Evolutionary conservation across 1,139 yeast genomes (phyloP).

Genomic region (Magnusiomyces tetraspermus): DNA sequence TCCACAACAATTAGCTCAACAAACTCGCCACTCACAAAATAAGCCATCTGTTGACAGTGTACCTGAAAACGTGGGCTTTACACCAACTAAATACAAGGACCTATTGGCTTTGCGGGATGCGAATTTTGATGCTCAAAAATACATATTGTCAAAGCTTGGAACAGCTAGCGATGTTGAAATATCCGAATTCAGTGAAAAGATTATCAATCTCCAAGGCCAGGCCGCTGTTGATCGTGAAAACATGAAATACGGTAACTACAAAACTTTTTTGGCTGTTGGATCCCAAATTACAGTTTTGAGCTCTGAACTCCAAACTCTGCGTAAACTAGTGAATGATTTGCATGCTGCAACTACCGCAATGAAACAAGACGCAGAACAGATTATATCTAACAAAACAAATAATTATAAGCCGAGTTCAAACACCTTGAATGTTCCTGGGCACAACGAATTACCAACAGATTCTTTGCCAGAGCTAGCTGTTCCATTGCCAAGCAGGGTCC

Average conservation of each 20-base stretch:
- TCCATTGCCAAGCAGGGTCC: no score
- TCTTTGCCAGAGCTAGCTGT: no score
- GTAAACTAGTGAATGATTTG: conserved; percentile 52
- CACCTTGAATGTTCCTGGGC: not conserved
- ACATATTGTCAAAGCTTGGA: conserved; percentile 46
- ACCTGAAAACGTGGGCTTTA: not conserved
- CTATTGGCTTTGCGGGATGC: not conserved
- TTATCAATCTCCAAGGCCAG: conserved; percentile 44
- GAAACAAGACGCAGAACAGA: conserved; percentile 52
- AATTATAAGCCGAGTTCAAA: not conserved
- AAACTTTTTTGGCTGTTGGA: conserved; percentile 60
- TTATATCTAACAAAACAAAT: conserved; percentile 20
- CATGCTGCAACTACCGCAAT: conserved; percentile 58
- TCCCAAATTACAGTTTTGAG: conserved; percentile 55
- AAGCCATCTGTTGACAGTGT: not conserved
- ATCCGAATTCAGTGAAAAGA: conserved; percentile 55
- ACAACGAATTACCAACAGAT: not conserved
- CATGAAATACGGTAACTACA: conserved; percentile 61
- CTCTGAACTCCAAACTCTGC: conserved; percentile 51
- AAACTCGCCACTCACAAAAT: not conserved
- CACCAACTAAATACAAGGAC: not conserved
- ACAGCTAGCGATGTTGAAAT: conserved; percentile 68
- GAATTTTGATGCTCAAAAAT: conserved; percentile 39
- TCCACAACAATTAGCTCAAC: not conserved
- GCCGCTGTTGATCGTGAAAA: conserved; percentile 57